A percentile compares a stretch with the other conserved stretches of the same genome.
Evolutionary conservation across 257 asterid genomes (phyloP).

Genomic region (Pogostemon cablin): DNA sequence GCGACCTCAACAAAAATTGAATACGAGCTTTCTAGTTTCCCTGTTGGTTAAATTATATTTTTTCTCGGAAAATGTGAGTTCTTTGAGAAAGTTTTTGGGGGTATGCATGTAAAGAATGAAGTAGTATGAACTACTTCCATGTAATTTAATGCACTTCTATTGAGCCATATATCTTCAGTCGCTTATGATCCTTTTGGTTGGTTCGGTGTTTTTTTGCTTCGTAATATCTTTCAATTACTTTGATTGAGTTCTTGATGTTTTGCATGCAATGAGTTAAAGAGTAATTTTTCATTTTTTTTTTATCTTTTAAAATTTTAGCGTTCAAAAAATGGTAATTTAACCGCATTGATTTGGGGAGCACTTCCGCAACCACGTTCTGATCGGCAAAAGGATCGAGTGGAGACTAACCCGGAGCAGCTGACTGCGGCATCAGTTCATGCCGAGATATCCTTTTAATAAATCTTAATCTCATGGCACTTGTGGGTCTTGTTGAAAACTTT

Average conservation of each 20-base stretch:
- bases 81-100: conserved; percentile 5
- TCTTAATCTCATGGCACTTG: conserved; percentile 24
- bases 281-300: conserved; percentile 28
- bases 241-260: not conserved
- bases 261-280: not conserved
- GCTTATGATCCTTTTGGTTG: not conserved
- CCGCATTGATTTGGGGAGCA: conserved; percentile 96
- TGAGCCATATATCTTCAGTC: not conserved
- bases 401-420: conserved; percentile 98
- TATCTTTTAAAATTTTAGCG: conserved; percentile 44
- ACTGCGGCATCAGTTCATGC: conserved; percentile 97
- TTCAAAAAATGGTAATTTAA: conserved; percentile 67
- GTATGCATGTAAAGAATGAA: conserved; percentile 15
- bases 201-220: not conserved
- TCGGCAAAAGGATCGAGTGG: conserved; percentile 94
- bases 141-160: not conserved
- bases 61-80: conserved; percentile 19
- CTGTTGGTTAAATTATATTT: not conserved
- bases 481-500: conserved; percentile 7
- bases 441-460: conserved; percentile 79
- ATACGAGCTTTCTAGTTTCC: not conserved
- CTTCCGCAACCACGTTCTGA: conserved; percentile 98
- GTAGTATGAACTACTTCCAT: too few relatives aligned
- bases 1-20: too few relatives aligned
- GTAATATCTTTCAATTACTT: not conserved